These are phyloP conservation scores for Sphagnum fallax DNA, from an alignment of 228 moss, liverwort and hornwort genomes.

Conservation along the genomic window DNA sequence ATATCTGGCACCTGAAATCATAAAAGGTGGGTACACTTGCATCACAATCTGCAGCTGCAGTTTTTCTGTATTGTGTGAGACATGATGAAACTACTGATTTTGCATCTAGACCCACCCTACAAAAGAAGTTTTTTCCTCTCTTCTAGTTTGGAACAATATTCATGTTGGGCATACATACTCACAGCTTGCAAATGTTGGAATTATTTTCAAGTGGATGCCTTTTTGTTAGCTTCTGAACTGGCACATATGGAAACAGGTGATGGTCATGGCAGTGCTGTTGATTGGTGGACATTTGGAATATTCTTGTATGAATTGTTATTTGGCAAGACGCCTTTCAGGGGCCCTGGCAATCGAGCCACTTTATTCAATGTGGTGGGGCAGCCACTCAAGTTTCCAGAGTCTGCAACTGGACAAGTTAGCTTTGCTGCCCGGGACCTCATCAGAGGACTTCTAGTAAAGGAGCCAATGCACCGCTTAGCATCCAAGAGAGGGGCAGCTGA, in stretches of 20 bases:
- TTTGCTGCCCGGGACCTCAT: constrained; percentile 47
- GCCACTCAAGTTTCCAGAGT: constrained; percentile 47
- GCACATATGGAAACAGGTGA: constrained; percentile 18
- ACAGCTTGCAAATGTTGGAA: too few relatives aligned
- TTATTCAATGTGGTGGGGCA: constrained; percentile 52
- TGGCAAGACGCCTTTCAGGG: constrained; percentile 52
- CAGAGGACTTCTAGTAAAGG: constrained; percentile 45
- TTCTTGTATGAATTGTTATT: constrained; percentile 51
- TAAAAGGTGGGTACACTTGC: constrained; percentile 20
- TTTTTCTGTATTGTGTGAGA: too few relatives aligned
- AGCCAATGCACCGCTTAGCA: constrained; percentile 41
- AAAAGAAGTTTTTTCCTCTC: background rate
- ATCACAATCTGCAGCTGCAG: background rate
- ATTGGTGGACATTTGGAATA: constrained; percentile 60
- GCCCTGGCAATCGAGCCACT: constrained; percentile 50
- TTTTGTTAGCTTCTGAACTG: too few relatives aligned
- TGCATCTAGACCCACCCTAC: too few relatives aligned
- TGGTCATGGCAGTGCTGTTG: constrained; percentile 58
- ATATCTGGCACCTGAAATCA: constrained; percentile 84
- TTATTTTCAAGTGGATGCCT: too few relatives aligned
- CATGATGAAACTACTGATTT: too few relatives aligned
- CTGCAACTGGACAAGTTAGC: constrained; percentile 44
- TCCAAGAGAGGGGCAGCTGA: constrained; percentile 51
- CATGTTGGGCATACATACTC: too few relatives aligned
- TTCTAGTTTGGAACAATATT: too few relatives aligned